Evolutionary conservation across 1,284 basidiomycete genomes (phyloP).

Genomic region (Ustilago trichophora): DNA sequence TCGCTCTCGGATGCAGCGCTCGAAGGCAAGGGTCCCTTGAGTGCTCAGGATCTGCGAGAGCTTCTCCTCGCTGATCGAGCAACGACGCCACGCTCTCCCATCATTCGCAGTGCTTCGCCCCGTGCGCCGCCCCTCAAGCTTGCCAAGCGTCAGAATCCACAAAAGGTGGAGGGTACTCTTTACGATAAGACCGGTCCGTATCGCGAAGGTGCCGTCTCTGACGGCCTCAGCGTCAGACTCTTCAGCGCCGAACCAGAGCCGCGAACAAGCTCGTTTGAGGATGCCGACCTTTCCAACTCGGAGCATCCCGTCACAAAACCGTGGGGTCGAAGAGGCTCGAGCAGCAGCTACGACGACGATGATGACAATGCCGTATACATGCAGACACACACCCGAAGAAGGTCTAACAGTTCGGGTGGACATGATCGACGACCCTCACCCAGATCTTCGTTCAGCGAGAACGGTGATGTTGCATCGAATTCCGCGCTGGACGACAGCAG

Average conservation of each 20-base stretch:
- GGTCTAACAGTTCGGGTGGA: constrained; percentile 26
- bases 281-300: constrained; percentile 33
- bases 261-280: constrained; percentile 26
- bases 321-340: constrained; percentile 34
- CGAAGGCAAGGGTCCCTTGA: constrained; percentile 37
- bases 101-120: constrained; percentile 16
- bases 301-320: constrained; percentile 43
- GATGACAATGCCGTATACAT: constrained; percentile 29
- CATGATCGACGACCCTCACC: constrained; percentile 22
- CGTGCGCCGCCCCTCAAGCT: constrained; percentile 48
- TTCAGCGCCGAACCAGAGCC: constrained; percentile 40
- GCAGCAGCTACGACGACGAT: constrained; percentile 25
- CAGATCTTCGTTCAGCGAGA: constrained; percentile 16
- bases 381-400: constrained; percentile 5
- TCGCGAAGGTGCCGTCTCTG: constrained; percentile 59
- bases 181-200: constrained; percentile 63
- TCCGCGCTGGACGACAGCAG: constrained; percentile 15
- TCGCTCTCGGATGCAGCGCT: constrained; percentile 33
- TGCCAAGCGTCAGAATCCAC: constrained; percentile 44
- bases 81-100: constrained; percentile 4
- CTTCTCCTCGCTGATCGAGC: constrained; percentile 8
- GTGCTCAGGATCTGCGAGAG: constrained; percentile 24
- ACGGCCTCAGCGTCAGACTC: constrained; percentile 63
- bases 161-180: constrained; percentile 61
- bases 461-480: background rate